A percentile compares a stretch with the other conserved stretches of the same genome.
phyloP scores from a whole-genome alignment of 805 yeast species.

The Saccharomycopsis vini region DNA sequence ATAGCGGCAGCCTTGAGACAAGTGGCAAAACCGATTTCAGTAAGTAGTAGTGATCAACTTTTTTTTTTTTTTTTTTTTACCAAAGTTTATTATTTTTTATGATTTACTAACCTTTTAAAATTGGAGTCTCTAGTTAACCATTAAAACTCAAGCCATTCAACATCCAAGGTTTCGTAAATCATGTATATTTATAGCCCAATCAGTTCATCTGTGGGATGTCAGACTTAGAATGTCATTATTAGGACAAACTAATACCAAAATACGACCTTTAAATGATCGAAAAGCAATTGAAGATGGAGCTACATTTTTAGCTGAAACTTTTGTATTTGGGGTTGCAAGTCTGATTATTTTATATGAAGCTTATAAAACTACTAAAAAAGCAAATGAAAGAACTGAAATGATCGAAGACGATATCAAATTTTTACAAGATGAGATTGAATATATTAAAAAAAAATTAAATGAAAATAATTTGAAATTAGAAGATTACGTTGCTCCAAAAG shows the following conservation, averaged over 20 bases:
- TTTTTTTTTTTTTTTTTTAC: background rate
- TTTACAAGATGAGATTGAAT: constrained; percentile 62
- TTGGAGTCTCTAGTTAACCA: constrained; percentile 16
- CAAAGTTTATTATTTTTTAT: background rate
- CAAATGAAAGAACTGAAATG: constrained; percentile 48
- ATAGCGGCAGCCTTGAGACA: constrained; percentile 66
- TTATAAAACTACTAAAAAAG: constrained; percentile 57
- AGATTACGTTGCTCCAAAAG: constrained; percentile 42
- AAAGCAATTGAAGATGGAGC: constrained; percentile 82
- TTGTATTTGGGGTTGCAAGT: constrained; percentile 77
- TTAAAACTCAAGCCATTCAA: constrained; percentile 68
- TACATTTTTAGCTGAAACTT: constrained; percentile 63
- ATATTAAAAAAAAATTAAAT: constrained; percentile 40
- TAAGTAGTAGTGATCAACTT: constrained; percentile 22
- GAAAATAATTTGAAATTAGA: constrained; percentile 33
- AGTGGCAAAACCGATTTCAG: constrained; percentile 71
- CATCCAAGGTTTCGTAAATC: constrained; percentile 51
- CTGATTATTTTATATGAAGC: constrained; percentile 65
- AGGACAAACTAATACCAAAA: constrained; percentile 39
- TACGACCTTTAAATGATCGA: constrained; percentile 73
- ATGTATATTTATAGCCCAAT: constrained; percentile 68
- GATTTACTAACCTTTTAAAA: constrained; percentile 3
- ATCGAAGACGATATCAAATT: constrained; percentile 65
- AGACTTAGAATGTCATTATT: constrained; percentile 49
- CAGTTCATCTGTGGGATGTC: constrained; percentile 57